phyloP scores from a whole-genome alignment of 2,329 filamentous ascomycete species.

The Aurifilum marmelostoma region DNA sequence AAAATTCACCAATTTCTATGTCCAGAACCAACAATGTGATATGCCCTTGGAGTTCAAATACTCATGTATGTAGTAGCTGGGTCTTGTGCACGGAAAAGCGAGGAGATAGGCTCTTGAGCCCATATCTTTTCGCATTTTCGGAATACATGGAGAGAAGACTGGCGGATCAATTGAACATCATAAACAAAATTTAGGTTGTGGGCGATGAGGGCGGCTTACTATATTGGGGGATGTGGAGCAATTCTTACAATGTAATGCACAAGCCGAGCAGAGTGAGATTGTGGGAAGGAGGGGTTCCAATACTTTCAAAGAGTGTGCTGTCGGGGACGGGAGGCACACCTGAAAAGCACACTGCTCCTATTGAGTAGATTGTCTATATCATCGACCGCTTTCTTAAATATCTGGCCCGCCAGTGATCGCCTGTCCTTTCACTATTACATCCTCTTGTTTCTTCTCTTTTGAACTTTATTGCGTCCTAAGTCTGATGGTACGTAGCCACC shows the following conservation, averaged over 20 bases:
- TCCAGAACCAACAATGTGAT: not conserved
- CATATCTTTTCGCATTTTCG: not conserved
- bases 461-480: not conserved
- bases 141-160: not conserved
- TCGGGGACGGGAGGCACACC: not conserved
- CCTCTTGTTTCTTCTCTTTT: not conserved
- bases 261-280: not conserved
- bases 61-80: too few relatives aligned
- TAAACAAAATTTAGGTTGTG: not conserved
- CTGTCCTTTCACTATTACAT: not conserved
- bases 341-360: not conserved
- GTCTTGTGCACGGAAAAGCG: not conserved
- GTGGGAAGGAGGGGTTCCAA: not conserved
- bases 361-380: not conserved
- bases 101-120: not conserved
- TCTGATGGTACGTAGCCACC: not conserved
- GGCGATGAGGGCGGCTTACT: not conserved
- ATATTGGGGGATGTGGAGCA: not conserved
- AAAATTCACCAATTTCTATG: not conserved
- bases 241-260: not conserved
- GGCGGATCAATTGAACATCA: not conserved
- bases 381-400: not conserved
- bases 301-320: not conserved
- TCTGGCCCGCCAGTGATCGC: not conserved
- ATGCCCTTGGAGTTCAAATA: not conserved